Base-by-base conservation (phyloP, 768 basidiomycete genomes). In the Tubosaeta sp. region DNA sequence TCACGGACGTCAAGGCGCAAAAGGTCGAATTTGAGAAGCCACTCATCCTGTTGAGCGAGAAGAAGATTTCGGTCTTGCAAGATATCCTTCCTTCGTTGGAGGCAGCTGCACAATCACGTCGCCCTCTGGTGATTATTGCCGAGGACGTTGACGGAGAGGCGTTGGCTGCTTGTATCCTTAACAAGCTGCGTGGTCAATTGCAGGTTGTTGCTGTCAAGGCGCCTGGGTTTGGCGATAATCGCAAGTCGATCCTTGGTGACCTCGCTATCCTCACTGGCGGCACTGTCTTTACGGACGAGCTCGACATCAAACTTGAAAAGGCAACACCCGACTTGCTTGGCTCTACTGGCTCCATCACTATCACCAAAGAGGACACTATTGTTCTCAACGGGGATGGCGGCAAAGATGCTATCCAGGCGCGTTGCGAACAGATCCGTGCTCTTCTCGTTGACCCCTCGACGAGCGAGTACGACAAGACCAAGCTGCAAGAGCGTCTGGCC, bases 91-190 rank as follows among this genome's bases (percentile, higher is more conserved):
- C 94, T 27, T 79, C 91, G 0, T 83, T 98, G 56, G 90, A 93
- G 69, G 76, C 79, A 38, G 86, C 88, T 44, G 87, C 83, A 7
- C 82, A 93, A 72, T 71, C 80, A 22, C 80, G 95, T 54, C 90
- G 95, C 56, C 96, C 95, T 11, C 78, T 99, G 7, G 76, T 99
- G 49, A 96, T 98, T 73, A 87, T 99, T 61, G 95, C 95, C 19
- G 95, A 99, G 76, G 95, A 99, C 69, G 74, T 99, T 54, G 95
- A 99, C 63, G 94, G 95, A 45, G 95, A 99, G 72, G 95, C 94
- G 1, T 85, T 98, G 52, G 95, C 95, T 45, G 95, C 94, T 19
- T 94, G 92, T 68, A 94, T 98, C 64, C 84, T 97, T 70, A 98
- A 99, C 90, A 98, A 97, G 80, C 89, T 99, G 55, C 91, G 95